Percentiles rank a stretch among this genome's conserved stretches.
phyloP scores from a whole-genome alignment of 345 rosid genomes.

The Hibiscus mutabilis region DNA sequence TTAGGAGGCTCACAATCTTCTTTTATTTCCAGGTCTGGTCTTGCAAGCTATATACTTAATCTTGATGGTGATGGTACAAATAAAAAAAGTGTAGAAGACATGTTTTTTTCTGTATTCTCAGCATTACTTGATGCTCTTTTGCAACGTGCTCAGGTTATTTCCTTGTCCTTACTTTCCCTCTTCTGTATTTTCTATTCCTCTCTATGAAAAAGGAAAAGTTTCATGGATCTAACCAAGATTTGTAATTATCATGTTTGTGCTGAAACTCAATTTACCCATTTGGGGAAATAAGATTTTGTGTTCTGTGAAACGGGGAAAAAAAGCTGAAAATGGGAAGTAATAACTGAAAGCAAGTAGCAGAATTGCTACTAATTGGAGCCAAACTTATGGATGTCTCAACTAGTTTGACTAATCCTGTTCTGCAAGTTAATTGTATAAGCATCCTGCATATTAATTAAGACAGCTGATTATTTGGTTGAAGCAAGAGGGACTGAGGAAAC shows the following conservation, averaged over 20 bases:
- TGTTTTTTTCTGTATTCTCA: conserved; percentile 64
- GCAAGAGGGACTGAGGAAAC: not conserved
- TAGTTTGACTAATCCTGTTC: not conserved
- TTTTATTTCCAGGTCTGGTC: conserved; percentile 58
- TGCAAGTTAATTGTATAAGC: not conserved
- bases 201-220: not conserved
- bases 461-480: not conserved
- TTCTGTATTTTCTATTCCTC: not conserved
- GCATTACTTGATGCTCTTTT: conserved; percentile 77
- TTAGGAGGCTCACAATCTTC: conserved; percentile 2
- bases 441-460: not conserved
- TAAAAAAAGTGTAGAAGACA: conserved; percentile 45
- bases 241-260: conserved; percentile 2
- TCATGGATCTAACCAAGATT: not conserved
- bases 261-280: not conserved
- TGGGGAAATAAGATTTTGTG: not conserved
- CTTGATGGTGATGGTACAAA: conserved; percentile 36
- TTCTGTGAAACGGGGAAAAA: too few species aligned
- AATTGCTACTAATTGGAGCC: not conserved
- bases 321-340: not conserved
- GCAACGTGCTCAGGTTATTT: conserved; percentile 78
- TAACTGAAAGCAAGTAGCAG: not conserved
- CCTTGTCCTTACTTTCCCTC: conserved; percentile 3
- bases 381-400: not conserved
- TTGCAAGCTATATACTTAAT: conserved; percentile 68